Evolutionary conservation across 192 early-diverging fungal genomes (phyloP), one percentile per base, ranked within the genome.

Genomic region (Mortierella hygrophila): DNA sequence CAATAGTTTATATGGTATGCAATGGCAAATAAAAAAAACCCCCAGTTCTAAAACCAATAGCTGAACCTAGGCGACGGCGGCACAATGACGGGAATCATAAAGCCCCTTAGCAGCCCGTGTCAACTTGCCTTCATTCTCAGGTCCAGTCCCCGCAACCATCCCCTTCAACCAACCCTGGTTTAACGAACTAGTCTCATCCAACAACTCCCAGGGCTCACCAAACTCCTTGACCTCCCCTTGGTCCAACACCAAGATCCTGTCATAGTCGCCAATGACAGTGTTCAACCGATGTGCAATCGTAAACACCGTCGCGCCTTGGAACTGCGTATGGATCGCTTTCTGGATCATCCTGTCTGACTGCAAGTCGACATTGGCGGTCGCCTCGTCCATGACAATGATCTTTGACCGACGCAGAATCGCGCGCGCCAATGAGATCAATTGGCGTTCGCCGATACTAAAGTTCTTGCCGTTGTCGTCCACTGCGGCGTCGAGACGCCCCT

Each of bases 401-500:
- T 91, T 92, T 35, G 94, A 93, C 47, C 90, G 91, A 63, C 93
- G 89, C 18, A 96, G 82, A 16, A 96, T 77, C 0, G 95, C 95
- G 20, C 95, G 91, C 0, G 95, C 94, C 65, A 96, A 83, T 10
- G 90, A 92, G 7, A 95, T 77, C 73, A 95, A 80, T 85, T 96
- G 96, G 23, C 93, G 82, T 83, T 97, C 94, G 16, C 96, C 96
- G 35, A 93, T 92, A 60, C 93, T 96, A 78, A 97, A 95, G 89
- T 98, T 97, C 42, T 92, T 87, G n/a, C 97, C 97, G 72, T 93
- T 90, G 73, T 96, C 95, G 10, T 91, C 80, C 3, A 99, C 93
- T 35, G 82, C 74, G 23, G 90, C 89, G 44, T 98, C 95, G 41
- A 97, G 88, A 55, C 93, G 90, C 52, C 90, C 93, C 16, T 93